Conservation (phyloP, 2,329 filamentous ascomycete genomes). For the Chrysoporthe cubensis region DNA sequence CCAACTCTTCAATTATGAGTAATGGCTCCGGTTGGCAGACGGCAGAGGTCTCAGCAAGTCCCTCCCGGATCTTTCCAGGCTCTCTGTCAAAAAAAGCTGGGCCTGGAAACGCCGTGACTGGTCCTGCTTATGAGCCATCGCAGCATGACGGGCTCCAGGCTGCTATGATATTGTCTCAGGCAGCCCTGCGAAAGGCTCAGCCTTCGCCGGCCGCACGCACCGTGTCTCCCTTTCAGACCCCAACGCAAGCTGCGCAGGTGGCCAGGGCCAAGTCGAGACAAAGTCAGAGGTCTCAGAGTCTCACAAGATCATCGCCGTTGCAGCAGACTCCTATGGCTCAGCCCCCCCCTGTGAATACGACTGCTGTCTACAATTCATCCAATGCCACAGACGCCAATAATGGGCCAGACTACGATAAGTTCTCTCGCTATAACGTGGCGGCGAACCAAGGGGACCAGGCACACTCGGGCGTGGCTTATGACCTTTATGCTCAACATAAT, state of each 20-base stretch:
- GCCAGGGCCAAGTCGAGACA: constrained; percentile 41
- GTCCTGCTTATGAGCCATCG: constrained; percentile 15
- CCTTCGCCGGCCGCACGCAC: constrained; percentile 37
- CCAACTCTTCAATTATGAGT: constrained; percentile 7
- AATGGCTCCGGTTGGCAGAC: constrained; percentile 30
- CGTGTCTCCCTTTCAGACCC: constrained; percentile 36
- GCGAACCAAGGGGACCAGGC: constrained; percentile 28
- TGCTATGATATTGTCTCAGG: constrained; percentile 33
- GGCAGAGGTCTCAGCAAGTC: constrained; percentile 9
- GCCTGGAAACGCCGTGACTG: constrained; percentile 3
- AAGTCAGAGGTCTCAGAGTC: constrained; percentile 39
- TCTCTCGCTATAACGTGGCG: constrained; percentile 30
- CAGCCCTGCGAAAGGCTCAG: constrained; percentile 34
- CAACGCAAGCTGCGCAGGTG: constrained; percentile 26
- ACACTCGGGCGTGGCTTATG: constrained; percentile 34
- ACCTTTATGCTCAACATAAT: constrained; percentile 41
- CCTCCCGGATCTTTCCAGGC: constrained; percentile 7
- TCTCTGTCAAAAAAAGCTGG: constrained; percentile 7
- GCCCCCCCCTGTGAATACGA: constrained; percentile 26
- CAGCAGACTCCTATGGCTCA: constrained; percentile 24
- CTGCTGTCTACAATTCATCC: constrained; percentile 28
- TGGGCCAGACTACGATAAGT: constrained; percentile 31
- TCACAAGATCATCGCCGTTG: constrained; percentile 34
- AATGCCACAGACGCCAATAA: constrained; percentile 28
- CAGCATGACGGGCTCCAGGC: constrained; percentile 24